A percentile compares a stretch with the other conserved stretches of the same genome.
Evolutionary conservation across 768 basidiomycete genomes (phyloP).

Genomic region (Tremella mesenterica): DNA sequence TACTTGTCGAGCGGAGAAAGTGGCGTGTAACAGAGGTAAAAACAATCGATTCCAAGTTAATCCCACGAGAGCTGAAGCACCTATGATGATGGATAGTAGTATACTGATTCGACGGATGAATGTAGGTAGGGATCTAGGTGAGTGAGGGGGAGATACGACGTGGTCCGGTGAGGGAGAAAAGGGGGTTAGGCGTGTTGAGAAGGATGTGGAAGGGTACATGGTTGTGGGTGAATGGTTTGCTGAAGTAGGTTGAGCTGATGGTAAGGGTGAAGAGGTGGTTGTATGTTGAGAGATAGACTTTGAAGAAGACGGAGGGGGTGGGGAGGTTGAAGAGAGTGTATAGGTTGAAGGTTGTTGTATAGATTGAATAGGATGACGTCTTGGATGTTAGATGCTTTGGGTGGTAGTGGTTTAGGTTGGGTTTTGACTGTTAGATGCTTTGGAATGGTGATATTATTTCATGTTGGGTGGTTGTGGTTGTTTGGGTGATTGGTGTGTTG

Average conservation of each 20-base stretch:
- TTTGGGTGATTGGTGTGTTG: too few species aligned
- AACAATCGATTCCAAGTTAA: conserved; percentile 33
- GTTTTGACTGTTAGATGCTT: too few species aligned
- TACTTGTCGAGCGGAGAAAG: conserved; percentile 38
- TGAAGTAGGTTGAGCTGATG: neutral
- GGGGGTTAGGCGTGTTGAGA: neutral
- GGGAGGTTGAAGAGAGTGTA: neutral
- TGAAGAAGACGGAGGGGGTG: neutral
- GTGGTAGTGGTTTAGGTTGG: too few species aligned
- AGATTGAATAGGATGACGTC: neutral
- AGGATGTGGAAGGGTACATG: neutral
- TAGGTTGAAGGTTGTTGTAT: neutral
- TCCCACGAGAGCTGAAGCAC: conserved; percentile 20
- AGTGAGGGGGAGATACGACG: too few species aligned
- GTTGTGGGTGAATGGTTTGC: neutral
- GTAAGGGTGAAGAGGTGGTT: neutral
- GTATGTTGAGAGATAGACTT: neutral
- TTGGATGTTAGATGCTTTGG: too few species aligned
- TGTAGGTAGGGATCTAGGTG: conserved; percentile 3
- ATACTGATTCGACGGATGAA: conserved; percentile 27
- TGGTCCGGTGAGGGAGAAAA: neutral
- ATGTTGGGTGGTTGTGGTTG: too few species aligned
- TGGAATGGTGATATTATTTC: too few species aligned
- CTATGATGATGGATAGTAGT: conserved; percentile 33
- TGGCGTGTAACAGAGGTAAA: conserved; percentile 38